phyloP scores from a whole-genome alignment of 768 basidiomycete species.

The Tubosaeta sp. region DNA sequence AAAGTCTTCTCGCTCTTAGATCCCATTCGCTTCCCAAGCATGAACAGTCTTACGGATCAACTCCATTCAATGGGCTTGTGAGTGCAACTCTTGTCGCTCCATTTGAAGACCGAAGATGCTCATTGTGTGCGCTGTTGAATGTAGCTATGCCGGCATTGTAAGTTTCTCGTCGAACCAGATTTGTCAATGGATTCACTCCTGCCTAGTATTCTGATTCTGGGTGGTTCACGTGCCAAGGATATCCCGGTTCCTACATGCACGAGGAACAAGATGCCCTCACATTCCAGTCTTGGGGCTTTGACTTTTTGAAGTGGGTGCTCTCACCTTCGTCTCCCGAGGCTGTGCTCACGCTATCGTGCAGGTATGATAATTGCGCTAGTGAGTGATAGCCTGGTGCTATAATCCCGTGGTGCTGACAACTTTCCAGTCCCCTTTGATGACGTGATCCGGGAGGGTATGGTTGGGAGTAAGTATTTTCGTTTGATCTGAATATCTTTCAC shows the following conservation, averaged over 20 bases:
- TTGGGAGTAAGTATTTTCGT: slow-evolving; percentile 40
- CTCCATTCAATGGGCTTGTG: slow-evolving; percentile 56
- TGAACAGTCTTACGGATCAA: slow-evolving; percentile 50
- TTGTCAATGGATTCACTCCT: neutral
- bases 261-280: slow-evolving; percentile 56
- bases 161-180: slow-evolving; percentile 12
- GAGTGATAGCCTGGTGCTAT: slow-evolving; percentile 4
- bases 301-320: slow-evolving; percentile 51
- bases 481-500: neutral
- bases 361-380: slow-evolving; percentile 62
- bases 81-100: slow-evolving; percentile 14
- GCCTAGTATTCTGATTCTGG: slow-evolving; percentile 61
- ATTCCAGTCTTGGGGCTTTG: slow-evolving; percentile 62
- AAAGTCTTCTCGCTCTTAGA: slow-evolving; percentile 29
- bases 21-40: slow-evolving; percentile 48
- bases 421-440: slow-evolving; percentile 51
- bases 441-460: slow-evolving; percentile 48
- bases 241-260: slow-evolving; percentile 59
- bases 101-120: neutral
- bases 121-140: neutral
- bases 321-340: neutral
- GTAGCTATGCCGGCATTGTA: slow-evolving; percentile 59
- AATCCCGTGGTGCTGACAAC: neutral
- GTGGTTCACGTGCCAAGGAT: slow-evolving; percentile 59
- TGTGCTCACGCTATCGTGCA: slow-evolving; percentile 17